Evolutionary conservation across 2,329 filamentous ascomycete species (phyloP).

Genomic region (Ascochyta rabiei): DNA sequence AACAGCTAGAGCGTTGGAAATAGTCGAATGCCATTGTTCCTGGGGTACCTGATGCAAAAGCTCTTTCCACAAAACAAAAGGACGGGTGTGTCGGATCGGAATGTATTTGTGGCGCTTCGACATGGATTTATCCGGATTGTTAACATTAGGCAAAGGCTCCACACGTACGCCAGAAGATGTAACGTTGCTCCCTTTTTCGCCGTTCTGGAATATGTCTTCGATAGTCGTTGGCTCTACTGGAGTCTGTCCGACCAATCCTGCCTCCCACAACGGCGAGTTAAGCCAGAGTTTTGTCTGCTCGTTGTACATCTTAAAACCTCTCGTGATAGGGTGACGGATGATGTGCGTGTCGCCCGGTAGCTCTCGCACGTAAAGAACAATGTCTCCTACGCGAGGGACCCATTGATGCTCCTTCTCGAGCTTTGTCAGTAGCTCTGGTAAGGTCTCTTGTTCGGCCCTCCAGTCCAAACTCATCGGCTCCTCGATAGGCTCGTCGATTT

Average conservation of each 20-base stretch:
- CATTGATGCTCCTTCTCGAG: constrained; percentile 56
- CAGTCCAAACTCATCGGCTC: constrained; percentile 63
- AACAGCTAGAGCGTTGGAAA: constrained; percentile 59
- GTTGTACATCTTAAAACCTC: constrained; percentile 34
- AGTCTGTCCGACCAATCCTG: constrained; percentile 61
- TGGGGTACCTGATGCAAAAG: constrained; percentile 52
- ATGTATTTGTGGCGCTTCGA: constrained; percentile 63
- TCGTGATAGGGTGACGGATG: constrained; percentile 30
- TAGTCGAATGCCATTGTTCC: constrained; percentile 56
- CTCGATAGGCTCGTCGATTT: constrained; percentile 53
- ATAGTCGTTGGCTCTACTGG: constrained; percentile 52
- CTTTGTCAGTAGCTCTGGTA: constrained; percentile 52
- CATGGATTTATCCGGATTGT: constrained; percentile 56
- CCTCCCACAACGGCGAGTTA: constrained; percentile 59
- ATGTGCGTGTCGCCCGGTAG: constrained; percentile 38
- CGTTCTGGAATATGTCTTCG: constrained; percentile 54
- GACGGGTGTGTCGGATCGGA: constrained; percentile 59
- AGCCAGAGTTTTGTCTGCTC: constrained; percentile 35
- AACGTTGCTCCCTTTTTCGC: constrained; percentile 50
- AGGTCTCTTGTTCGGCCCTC: constrained; percentile 55
- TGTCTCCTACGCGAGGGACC: constrained; percentile 61
- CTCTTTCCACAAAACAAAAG: constrained; percentile 61
- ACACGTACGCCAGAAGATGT: constrained; percentile 62
- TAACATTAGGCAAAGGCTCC: constrained; percentile 61
- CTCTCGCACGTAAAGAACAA: constrained; percentile 59